A percentile compares a stretch with the other conserved stretches of the same genome.
Evolutionary conservation across 1,139 yeast genomes (phyloP).

Genomic region (Entelexis sorbosivorans): DNA sequence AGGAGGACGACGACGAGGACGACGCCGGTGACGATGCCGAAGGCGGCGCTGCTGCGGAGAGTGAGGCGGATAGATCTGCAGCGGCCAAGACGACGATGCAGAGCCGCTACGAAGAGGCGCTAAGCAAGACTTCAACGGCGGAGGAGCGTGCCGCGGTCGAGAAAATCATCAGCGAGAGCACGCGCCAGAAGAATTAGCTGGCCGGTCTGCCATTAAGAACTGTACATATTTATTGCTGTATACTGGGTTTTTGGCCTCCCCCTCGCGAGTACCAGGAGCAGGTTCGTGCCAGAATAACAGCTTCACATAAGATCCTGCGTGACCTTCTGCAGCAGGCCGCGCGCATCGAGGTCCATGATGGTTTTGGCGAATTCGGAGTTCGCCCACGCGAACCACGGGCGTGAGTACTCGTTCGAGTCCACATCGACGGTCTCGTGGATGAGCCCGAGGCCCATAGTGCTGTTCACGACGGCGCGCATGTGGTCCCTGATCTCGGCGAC

Average conservation of each 20-base stretch:
- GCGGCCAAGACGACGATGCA: neutral
- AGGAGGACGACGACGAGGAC: constrained; percentile 34
- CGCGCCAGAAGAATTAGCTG: neutral
- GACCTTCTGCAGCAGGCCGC: constrained; percentile 31
- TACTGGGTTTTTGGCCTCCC: neutral
- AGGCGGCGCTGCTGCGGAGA: neutral
- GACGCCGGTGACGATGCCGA: constrained; percentile 32
- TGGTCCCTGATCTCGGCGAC: constrained; percentile 52
- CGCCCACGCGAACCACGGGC: constrained; percentile 94
- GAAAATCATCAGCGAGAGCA: neutral
- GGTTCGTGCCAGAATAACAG: too few relatives aligned
- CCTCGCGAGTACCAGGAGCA: too few relatives aligned
- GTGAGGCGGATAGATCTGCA: too few relatives aligned
- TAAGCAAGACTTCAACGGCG: too few relatives aligned
- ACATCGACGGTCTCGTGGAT: constrained; percentile 80
- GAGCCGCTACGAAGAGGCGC: too few relatives aligned
- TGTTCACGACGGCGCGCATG: constrained; percentile 43
- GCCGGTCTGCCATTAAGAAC: neutral
- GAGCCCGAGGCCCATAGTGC: constrained; percentile 65
- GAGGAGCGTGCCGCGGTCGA: neutral
- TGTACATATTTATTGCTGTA: neutral
- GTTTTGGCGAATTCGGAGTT: constrained; percentile 85
- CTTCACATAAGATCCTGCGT: constrained; percentile 11
- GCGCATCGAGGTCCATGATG: constrained; percentile 56
- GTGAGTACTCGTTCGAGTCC: constrained; percentile 41